Base-by-base conservation (phyloP, 2,329 filamentous ascomycete species). In the Colletotrichum costaricense region DNA sequence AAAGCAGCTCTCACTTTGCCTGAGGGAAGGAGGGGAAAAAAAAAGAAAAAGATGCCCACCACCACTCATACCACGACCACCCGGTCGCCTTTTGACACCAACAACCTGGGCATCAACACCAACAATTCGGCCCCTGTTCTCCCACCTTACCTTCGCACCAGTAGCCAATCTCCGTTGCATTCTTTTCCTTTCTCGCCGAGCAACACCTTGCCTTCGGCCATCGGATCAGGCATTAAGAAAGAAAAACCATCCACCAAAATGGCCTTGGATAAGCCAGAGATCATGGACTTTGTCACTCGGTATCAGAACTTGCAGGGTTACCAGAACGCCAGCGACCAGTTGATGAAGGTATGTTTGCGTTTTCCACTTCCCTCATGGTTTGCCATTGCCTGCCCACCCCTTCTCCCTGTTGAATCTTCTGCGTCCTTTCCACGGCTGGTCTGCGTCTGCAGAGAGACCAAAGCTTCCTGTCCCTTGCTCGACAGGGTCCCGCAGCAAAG, bases 261-360 rank as follows among this genome's bases (percentile, higher is more conserved):
- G 76, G 72, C 78, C 14, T 72, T 77, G 46, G 75, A 75, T 57
- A 73, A 75, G 56, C 69, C 75, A 42, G 77, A 78, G 42, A 80
- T 87, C 56, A 79, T 84, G 79, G 83, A 86, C 59, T 88, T 90
- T 76, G 78, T 88, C 73, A 79, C 84, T 60, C 83, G 88, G 9
- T 89, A 86, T 76, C 83, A 85, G 58, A 76, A 79, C 49, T 80
- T 89, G 58, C 84, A 86, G 72, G 63, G 76, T 5, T 83, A 86
- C 49, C 81, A 83, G 62, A 82, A 86, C 49, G 80, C 77, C 16
- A 84, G 80, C 56, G 83, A 88, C 68, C 78, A 82, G 55, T 78
- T 90, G 74, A 85, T 89, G 69, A 86, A 86, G 82, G 88, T 87
- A 78, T 55, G 81, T 77, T 62, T 49, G 14, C 22, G 63, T 57